A percentile compares a stretch with the other conserved stretches of the same genome.
phyloP scores from a whole-genome alignment of 257 asterid genomes.

The Gentiana macrophylla region DNA sequence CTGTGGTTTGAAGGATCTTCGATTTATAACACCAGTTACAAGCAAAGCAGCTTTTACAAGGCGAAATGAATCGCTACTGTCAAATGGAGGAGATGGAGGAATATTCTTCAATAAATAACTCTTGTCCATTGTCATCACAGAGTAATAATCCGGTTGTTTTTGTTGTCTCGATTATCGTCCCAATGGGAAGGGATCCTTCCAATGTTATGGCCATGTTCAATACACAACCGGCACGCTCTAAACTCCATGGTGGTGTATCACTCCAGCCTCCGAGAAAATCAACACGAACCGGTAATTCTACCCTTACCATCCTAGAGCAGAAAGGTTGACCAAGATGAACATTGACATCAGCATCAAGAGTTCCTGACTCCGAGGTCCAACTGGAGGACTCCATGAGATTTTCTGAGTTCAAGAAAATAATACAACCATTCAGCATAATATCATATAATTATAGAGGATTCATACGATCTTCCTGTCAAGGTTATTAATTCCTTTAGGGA shows the following conservation, averaged over 20 bases:
- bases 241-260: slow-evolving; percentile 98
- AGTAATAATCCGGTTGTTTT: slow-evolving; percentile 36
- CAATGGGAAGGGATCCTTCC: slow-evolving; percentile 72
- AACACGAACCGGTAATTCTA: slow-evolving; percentile 90
- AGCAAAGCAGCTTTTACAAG: slow-evolving; percentile 87
- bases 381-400: slow-evolving; percentile 28
- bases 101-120: slow-evolving; percentile 31
- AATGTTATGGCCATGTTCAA: slow-evolving; percentile 86
- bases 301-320: slow-evolving; percentile 51
- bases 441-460: neutral
- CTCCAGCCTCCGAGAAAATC: slow-evolving; percentile 99
- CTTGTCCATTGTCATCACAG: slow-evolving; percentile 57
- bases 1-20: slow-evolving; percentile 32
- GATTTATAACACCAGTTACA: slow-evolving; percentile 45
- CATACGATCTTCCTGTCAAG: too few relatives aligned
- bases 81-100: slow-evolving; percentile 73
- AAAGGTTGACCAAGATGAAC: slow-evolving; percentile 31
- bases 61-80: slow-evolving; percentile 68
- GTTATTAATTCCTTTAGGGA: too few relatives aligned
- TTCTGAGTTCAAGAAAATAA: slow-evolving; percentile 24
- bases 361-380: slow-evolving; percentile 16
- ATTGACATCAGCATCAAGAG: slow-evolving; percentile 22
- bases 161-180: slow-evolving; percentile 61
- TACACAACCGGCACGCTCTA: slow-evolving; percentile 92
- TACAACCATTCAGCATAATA: slow-evolving; percentile 6